phyloP scores from a whole-genome alignment of 1,284 basidiomycete species.

The Sanghuangporus sanghuang region DNA sequence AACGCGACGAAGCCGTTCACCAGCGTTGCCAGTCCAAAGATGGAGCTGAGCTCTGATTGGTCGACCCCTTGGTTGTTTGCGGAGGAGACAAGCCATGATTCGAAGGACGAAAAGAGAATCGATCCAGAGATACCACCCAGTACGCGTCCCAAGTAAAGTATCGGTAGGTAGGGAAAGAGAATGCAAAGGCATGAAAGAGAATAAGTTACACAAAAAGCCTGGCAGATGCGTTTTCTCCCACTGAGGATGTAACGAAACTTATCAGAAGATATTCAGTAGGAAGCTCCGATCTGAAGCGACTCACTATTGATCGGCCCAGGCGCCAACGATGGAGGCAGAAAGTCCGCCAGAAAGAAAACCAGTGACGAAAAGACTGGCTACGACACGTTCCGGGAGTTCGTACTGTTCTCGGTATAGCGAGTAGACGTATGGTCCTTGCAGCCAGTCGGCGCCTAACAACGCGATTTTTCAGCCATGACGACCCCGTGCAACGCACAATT shows the following conservation, averaged over 20 bases:
- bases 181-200: slow-evolving; percentile 52
- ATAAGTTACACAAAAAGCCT: slow-evolving; percentile 65
- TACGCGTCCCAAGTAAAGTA: slow-evolving; percentile 56
- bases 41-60: slow-evolving; percentile 55
- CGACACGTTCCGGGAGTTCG: slow-evolving; percentile 52
- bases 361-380: slow-evolving; percentile 66
- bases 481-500: background rate
- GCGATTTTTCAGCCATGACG: slow-evolving; percentile 1
- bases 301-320: slow-evolving; percentile 72
- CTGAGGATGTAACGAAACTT: slow-evolving; percentile 28
- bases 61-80: slow-evolving; percentile 46
- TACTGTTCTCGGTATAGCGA: slow-evolving; percentile 70
- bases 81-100: slow-evolving; percentile 68
- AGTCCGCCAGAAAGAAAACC: slow-evolving; percentile 68
- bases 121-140: slow-evolving; percentile 68
- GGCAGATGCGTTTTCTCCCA: slow-evolving; percentile 62
- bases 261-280: background rate
- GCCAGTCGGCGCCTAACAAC: slow-evolving; percentile 62
- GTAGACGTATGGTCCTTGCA: slow-evolving; percentile 75
- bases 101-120: slow-evolving; percentile 70
- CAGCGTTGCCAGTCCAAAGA: slow-evolving; percentile 66
- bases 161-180: slow-evolving; percentile 47
- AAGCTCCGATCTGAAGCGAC: slow-evolving; percentile 24
- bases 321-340: slow-evolving; percentile 62
- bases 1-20: slow-evolving; percentile 70